Evolutionary conservation across 345 rosid genomes (phyloP).

Genomic region (Excoecaria agallocha): DNA sequence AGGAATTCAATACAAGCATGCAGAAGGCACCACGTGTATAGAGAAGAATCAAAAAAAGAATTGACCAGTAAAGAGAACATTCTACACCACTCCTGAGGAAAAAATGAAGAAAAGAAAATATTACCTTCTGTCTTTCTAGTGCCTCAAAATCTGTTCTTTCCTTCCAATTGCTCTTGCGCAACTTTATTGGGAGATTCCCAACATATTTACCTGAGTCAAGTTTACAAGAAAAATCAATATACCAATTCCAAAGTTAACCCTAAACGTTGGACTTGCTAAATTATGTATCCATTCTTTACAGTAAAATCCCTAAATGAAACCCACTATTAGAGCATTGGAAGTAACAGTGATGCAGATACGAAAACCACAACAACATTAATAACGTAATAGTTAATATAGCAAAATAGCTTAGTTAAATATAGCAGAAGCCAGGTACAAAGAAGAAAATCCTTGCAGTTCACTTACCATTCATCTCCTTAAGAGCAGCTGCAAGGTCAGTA

Average conservation of each 20-base stretch:
- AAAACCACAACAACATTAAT: no score
- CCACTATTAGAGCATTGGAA: neutral
- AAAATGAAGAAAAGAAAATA: neutral
- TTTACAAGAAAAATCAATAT: neutral
- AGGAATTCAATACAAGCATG: neutral
- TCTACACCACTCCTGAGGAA: neutral
- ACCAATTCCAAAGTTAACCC: neutral
- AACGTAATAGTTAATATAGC: no score
- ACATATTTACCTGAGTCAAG: conserved; percentile 79
- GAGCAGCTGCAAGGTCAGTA: conserved; percentile 82
- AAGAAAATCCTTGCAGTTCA: neutral
- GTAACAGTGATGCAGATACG: neutral
- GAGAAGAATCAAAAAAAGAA: neutral
- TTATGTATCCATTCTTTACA: neutral
- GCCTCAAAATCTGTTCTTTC: conserved; percentile 82
- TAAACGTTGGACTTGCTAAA: neutral
- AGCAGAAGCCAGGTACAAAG: no score
- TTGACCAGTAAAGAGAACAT: neutral
- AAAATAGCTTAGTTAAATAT: no score
- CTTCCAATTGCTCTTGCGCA: conserved; percentile 97
- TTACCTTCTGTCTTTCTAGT: conserved; percentile 69
- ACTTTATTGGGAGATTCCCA: conserved; percentile 90
- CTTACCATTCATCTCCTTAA: conserved; percentile 94
- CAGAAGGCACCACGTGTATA: neutral
- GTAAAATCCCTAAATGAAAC: neutral